Percentiles rank a stretch among this genome's conserved stretches.
Evolutionary conservation across 495 filamentous ascomycete species (phyloP).

Genomic region (Emericellopsis terricola): DNA sequence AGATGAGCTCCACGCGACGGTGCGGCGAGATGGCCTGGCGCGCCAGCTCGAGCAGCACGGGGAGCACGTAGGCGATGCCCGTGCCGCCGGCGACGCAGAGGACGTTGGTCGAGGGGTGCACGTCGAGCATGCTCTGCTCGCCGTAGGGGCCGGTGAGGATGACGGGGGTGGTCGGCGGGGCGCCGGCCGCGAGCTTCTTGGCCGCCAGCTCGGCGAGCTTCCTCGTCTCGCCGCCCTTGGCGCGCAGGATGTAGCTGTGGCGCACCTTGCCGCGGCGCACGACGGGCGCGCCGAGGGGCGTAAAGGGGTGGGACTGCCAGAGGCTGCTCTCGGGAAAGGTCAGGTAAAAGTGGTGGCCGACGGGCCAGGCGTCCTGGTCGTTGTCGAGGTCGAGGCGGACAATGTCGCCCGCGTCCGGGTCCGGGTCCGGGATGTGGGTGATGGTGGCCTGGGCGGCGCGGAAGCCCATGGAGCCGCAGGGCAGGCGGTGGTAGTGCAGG

Average conservation of each 20-base stretch:
- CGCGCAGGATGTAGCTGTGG: constrained; percentile 45
- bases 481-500: constrained; percentile 26
- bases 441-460: constrained; percentile 27
- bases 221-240: constrained; percentile 40
- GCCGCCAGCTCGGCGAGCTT: constrained; percentile 26
- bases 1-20: constrained; percentile 36
- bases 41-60: constrained; percentile 28
- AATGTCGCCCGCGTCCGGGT: constrained; percentile 29
- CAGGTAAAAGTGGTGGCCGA: constrained; percentile 50
- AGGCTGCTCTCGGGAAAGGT: constrained; percentile 39
- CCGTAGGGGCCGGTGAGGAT: constrained; percentile 44
- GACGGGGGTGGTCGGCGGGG: constrained; percentile 12
- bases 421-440: constrained; percentile 24
- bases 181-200: constrained; percentile 10
- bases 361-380: constrained; percentile 33
- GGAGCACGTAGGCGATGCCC: constrained; percentile 43
- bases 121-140: constrained; percentile 20
- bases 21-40: constrained; percentile 11
- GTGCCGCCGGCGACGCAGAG: constrained; percentile 47
- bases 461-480: constrained; percentile 24
- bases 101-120: constrained; percentile 29
- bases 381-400: constrained; percentile 38
- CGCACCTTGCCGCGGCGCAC: constrained; percentile 12
- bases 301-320: constrained; percentile 55
- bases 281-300: constrained; percentile 31